Evolutionary conservation across 73 alveolate genomes (phyloP).

Genomic region (Halteria grandinella): DNA sequence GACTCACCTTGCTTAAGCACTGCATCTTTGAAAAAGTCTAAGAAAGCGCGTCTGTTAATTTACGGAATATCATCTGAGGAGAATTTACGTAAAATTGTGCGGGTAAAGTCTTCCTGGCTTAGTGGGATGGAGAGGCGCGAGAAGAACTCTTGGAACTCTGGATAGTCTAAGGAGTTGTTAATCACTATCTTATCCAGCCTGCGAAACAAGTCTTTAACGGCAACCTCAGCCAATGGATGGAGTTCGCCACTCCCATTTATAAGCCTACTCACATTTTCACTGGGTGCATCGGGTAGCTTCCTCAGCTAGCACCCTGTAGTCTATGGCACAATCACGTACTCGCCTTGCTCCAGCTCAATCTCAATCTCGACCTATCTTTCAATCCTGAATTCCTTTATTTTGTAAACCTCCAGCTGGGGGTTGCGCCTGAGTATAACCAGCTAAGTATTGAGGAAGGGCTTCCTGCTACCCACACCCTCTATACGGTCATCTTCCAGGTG

Average conservation of each 20-base stretch:
- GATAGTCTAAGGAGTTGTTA: slow-evolving; percentile 60
- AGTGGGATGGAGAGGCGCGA: slow-evolving; percentile 53
- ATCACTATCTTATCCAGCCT: slow-evolving; percentile 71
- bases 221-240: slow-evolving; percentile 24
- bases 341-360: slow-evolving; percentile 57
- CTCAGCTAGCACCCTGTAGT: slow-evolving; percentile 62
- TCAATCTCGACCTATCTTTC: slow-evolving; percentile 54
- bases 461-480: slow-evolving; percentile 67
- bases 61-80: slow-evolving; percentile 64
- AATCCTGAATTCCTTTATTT: slow-evolving; percentile 52
- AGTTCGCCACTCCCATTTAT: slow-evolving; percentile 4
- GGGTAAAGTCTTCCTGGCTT: slow-evolving; percentile 53
- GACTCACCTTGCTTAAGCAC: slow-evolving; percentile 50
- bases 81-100: slow-evolving; percentile 43
- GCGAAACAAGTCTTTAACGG: slow-evolving; percentile 76
- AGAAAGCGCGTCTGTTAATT: slow-evolving; percentile 72
- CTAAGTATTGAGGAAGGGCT: slow-evolving; percentile 71
- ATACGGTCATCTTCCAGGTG: slow-evolving; percentile 88
- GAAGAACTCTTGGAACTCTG: slow-evolving; percentile 76
- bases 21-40: slow-evolving; percentile 67
- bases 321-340: slow-evolving; percentile 57
- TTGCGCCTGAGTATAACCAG: slow-evolving; percentile 65
- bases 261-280: slow-evolving; percentile 42
- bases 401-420: slow-evolving; percentile 46
- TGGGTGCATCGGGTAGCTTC: slow-evolving; percentile 52